These are phyloP conservation scores for Fusarium denticulatum DNA, from an alignment of 2,329 filamentous ascomycete species.

Conservation along the genomic window DNA sequence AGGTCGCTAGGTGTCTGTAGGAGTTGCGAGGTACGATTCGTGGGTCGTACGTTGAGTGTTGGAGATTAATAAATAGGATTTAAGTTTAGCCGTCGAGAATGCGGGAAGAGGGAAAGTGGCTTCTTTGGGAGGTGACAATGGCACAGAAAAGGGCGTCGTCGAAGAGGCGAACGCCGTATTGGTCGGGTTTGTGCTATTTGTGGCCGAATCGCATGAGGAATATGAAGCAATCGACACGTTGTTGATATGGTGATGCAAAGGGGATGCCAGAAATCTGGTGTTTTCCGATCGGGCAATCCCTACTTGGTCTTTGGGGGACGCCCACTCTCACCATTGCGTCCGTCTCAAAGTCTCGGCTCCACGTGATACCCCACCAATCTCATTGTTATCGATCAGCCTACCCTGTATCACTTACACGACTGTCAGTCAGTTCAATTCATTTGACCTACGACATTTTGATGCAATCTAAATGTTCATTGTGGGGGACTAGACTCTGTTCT, in stretches of 20 bases:
- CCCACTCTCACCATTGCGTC: slow-evolving; percentile 20
- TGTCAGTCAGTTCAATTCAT: neutral
- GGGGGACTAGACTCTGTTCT: neutral
- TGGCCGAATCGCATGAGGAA: slow-evolving; percentile 18
- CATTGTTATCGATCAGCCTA: neutral
- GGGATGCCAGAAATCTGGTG: slow-evolving; percentile 36
- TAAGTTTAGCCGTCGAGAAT: slow-evolving; percentile 12
- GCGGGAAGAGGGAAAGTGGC: slow-evolving; percentile 36
- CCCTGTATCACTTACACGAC: slow-evolving; percentile 33
- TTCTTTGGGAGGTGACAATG: slow-evolving; percentile 21
- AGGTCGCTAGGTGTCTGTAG: slow-evolving; percentile 2
- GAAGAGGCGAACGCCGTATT: neutral
- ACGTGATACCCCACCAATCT: slow-evolving; percentile 35
- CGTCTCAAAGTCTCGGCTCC: slow-evolving; percentile 27
- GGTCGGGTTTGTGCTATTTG: neutral
- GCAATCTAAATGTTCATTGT: neutral
- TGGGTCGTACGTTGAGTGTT: slow-evolving; percentile 4
- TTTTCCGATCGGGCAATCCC: slow-evolving; percentile 34
- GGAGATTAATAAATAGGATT: neutral
- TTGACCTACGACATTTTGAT: neutral
- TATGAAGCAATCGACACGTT: neutral
- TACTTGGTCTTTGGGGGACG: slow-evolving; percentile 22
- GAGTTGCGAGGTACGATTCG: neutral
- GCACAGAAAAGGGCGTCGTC: slow-evolving; percentile 1
- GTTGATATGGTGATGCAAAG: slow-evolving; percentile 29